Evolutionary conservation across 306 rosid genomes (phyloP).

Genomic region (Ceratonia siliqua): DNA sequence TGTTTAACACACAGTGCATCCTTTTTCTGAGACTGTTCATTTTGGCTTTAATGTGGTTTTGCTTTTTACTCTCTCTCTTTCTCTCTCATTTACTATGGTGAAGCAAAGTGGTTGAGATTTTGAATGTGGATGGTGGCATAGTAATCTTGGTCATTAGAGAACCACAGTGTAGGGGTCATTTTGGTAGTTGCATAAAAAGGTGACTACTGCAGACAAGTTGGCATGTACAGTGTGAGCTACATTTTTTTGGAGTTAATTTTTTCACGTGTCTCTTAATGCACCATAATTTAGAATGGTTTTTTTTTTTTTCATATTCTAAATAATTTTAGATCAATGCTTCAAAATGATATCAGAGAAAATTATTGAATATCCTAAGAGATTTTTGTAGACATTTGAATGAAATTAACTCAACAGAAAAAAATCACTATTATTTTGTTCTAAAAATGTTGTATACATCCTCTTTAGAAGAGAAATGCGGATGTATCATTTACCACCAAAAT

Average conservation of each 20-base stretch:
- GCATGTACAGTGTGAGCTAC: not conserved
- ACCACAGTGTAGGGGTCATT: slow-evolving; percentile 68
- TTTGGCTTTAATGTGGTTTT: not conserved
- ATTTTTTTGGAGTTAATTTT: too few relatives aligned
- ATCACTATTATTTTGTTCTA: too few relatives aligned
- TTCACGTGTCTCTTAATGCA: too few relatives aligned
- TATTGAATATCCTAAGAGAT: too few relatives aligned
- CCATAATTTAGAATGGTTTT: too few relatives aligned
- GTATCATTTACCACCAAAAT: not conserved
- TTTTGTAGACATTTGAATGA: too few relatives aligned
- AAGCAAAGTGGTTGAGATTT: slow-evolving; percentile 40
- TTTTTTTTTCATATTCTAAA: too few relatives aligned
- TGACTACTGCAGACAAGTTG: slow-evolving; percentile 16
- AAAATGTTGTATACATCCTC: too few relatives aligned
- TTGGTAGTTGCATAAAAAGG: slow-evolving; percentile 52
- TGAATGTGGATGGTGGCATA: slow-evolving; percentile 20
- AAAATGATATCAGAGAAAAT: too few relatives aligned
- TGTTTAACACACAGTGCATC: not conserved
- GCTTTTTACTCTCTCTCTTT: not conserved
- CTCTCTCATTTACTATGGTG: slow-evolving; percentile 32
- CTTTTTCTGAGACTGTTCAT: not conserved
- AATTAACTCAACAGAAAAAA: too few relatives aligned
- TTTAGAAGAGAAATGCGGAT: not conserved
- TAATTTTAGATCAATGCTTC: too few relatives aligned
- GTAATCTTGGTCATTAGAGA: slow-evolving; percentile 6